Evolutionary conservation across 140 eudicot genomes (phyloP).

Genomic region (Ambrosia hybrid): DNA sequence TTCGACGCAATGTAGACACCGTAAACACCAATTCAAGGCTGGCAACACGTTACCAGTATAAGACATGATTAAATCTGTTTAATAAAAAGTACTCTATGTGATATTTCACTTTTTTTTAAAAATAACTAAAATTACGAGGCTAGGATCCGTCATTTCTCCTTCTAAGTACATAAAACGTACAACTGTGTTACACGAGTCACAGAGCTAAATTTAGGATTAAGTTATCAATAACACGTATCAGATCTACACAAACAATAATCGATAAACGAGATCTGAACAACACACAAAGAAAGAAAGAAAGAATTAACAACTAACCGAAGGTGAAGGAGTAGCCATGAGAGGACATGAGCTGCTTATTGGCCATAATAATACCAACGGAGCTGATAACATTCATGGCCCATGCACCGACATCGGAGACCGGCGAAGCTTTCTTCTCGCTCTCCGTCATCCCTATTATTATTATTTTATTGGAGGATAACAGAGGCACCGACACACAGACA

Average conservation of each 20-base stretch:
- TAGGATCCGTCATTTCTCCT: too few species aligned
- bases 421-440: constrained; percentile 60
- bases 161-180: too few species aligned
- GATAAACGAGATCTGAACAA: constrained; percentile 25
- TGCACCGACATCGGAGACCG: constrained; percentile 82
- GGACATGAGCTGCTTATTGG: constrained; percentile 86
- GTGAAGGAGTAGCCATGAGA: constrained; percentile 63
- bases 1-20: constrained; percentile 4
- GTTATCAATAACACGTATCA: not conserved
- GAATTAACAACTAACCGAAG: constrained; percentile 48
- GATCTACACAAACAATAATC: constrained; percentile 23
- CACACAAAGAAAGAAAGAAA: too few species aligned
- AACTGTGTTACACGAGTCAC: not conserved
- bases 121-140: too few species aligned
- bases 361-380: constrained; percentile 86
- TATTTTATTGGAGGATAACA: not conserved
- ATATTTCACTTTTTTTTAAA: not conserved
- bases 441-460: constrained; percentile 36
- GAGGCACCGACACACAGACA: not conserved
- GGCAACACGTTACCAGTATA: not conserved
- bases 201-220: not conserved
- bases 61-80: too few species aligned
- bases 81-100: too few species aligned
- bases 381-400: constrained; percentile 89
- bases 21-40: not conserved